These are phyloP conservation scores for Bipolaris cookei DNA, from an alignment of 2,329 filamentous ascomycete species.

Conservation along the genomic window DNA sequence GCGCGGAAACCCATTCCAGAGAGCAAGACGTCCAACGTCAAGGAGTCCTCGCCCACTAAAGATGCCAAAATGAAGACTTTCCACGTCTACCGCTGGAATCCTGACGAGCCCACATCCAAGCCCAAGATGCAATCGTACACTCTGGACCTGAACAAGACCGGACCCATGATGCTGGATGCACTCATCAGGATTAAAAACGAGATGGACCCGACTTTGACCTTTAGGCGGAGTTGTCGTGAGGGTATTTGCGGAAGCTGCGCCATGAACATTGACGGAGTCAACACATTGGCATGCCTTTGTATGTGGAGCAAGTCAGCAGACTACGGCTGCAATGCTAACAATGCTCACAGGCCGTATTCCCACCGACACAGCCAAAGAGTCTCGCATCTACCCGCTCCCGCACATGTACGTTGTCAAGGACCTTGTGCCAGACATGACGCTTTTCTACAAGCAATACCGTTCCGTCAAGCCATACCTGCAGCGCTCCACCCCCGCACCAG, in stretches of 20 bases:
- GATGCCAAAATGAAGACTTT: slow-evolving; percentile 83
- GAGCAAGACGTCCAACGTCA: slow-evolving; percentile 64
- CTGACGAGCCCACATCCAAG: slow-evolving; percentile 89
- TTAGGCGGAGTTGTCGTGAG: slow-evolving; percentile 94
- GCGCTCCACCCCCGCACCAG: slow-evolving; percentile 79
- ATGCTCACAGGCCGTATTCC: slow-evolving; percentile 80
- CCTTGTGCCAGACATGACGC: slow-evolving; percentile 93
- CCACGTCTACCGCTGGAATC: slow-evolving; percentile 99
- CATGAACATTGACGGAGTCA: slow-evolving; percentile 99
- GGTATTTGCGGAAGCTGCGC: slow-evolving; percentile 98
- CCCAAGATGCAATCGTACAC: slow-evolving; percentile 94
- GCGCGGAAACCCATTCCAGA: slow-evolving; percentile 48
- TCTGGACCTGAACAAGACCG: slow-evolving; percentile 97
- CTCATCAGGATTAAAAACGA: slow-evolving; percentile 99
- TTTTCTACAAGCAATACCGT: slow-evolving; percentile 99
- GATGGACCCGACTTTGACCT: slow-evolving; percentile 93
- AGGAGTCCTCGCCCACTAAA: slow-evolving; percentile 65
- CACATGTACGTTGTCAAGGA: slow-evolving; percentile 99
- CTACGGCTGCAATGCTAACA: slow-evolving; percentile 16
- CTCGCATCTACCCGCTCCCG: slow-evolving; percentile 96
- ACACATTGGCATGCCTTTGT: slow-evolving; percentile 98
- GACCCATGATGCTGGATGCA: slow-evolving; percentile 97
- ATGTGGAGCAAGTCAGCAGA: slow-evolving; percentile 53
- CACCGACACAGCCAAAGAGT: slow-evolving; percentile 76
- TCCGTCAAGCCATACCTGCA: slow-evolving; percentile 99